phyloP scores from a whole-genome alignment of 176 grass and related monocot species.

The Avena atlantica region DNA sequence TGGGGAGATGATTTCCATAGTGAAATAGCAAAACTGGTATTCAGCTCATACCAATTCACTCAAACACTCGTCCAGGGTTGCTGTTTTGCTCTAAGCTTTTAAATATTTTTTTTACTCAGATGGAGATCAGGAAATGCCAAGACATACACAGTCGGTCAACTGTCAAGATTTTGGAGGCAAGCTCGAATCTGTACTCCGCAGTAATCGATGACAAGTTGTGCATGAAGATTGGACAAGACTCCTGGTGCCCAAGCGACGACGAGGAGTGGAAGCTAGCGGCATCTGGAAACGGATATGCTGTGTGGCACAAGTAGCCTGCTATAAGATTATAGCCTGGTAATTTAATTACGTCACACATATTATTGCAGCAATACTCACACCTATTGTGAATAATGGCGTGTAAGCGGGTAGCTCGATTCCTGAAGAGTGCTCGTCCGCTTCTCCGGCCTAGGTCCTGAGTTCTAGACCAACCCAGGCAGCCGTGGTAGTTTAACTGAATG shows the following conservation, averaged over 20 bases:
- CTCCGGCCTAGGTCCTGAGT: not conserved
- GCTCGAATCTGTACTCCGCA: conserved; percentile 72
- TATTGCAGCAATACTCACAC: not conserved
- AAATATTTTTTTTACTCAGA: conserved; percentile 51
- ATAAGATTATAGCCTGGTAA: conserved; percentile 8
- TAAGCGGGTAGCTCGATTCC: not conserved
- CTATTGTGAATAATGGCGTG: not conserved
- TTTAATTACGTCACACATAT: not conserved
- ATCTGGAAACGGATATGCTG: conserved; percentile 79
- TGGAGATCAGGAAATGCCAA: conserved; percentile 75
- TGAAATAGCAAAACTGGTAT: conserved; percentile 88
- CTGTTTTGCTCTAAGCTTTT: conserved; percentile 31
- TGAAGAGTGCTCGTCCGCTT: not conserved
- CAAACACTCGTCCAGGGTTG: not conserved
- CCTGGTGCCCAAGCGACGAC: conserved; percentile 77
- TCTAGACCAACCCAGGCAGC: not conserved
- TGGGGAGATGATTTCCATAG: conserved; percentile 62
- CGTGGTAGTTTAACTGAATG: not conserved
- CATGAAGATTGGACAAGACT: conserved; percentile 83
- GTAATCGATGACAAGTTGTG: conserved; percentile 78
- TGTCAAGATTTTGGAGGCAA: conserved; percentile 82
- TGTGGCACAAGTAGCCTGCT: conserved; percentile 80
- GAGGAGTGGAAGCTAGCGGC: conserved; percentile 66
- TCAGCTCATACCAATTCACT: not conserved
- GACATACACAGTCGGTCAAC: conserved; percentile 87